Evolutionary conservation across 108 stramenopile species (phyloP), one percentile per base, ranked within the genome.

Genomic region (Nannochloropsis gaditana): DNA sequence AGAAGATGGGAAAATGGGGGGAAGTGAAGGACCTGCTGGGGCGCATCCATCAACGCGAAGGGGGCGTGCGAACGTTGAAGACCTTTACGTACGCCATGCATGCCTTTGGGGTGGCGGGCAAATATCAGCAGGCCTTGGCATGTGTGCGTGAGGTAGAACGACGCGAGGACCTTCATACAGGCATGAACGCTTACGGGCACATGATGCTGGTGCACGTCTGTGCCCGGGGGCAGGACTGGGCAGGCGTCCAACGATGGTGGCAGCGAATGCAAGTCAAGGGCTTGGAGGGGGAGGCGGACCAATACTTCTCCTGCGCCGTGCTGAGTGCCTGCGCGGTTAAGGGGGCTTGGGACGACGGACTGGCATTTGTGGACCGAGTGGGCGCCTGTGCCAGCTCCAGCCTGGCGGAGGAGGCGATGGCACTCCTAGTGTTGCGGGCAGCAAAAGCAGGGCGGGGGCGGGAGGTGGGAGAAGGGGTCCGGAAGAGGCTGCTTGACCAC

Each of bases 1-100:
- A n/a, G 59, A 73, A 73, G 59, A n/a, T n/a, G 59, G 59, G 59
- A n/a, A 73, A n/a, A n/a, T 73, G 59, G 59, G n/a, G 6, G 59
- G 59, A 73, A n/a, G 59, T 73, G 2, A n/a, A n/a, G 59, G 59
- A n/a, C 19, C 6, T 73, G 59, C 19, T 73, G 59, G 6, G n/a
- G 4, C 19, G 59, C 2, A n/a, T 73, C 19, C 4, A 73, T n/a
- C 19, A 6, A 6, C 15, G 59, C 19, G 59, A 73, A 6, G 59
- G 59, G n/a, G 59, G 59, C 19, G 1, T 73, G 59, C 15, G 59
- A n/a, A 73, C 59, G 15, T n/a, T 73, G 5, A 73, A 73, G 59
- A 73, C 59, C 3, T 73, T n/a, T n/a, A 73, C 8, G 19, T 73
- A n/a, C n/a, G 59, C 59, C 59, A 73, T 73, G 59, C 59, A 73